Evolutionary conservation across 805 yeast species (phyloP).

Genomic region (Ogataea degrootiae): DNA sequence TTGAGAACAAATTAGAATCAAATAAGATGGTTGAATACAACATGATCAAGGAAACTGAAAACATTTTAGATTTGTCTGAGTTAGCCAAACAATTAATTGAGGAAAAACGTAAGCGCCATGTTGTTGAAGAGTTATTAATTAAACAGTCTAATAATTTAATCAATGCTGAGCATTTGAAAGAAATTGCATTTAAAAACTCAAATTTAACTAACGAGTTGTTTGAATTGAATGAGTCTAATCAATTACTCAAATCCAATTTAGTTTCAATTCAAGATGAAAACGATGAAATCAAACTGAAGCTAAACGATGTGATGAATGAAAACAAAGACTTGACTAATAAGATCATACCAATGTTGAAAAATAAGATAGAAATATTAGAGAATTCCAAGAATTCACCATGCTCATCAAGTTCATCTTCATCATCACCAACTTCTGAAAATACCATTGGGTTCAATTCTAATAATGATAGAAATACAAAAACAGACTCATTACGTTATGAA

Average conservation of each 20-base stretch:
- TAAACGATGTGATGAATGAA: constrained; percentile 36
- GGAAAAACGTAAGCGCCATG: constrained; percentile 60
- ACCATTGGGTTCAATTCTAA: constrained; percentile 18
- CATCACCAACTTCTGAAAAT: constrained; percentile 1
- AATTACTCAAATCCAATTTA: constrained; percentile 43
- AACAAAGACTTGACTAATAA: constrained; percentile 38
- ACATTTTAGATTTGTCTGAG: constrained; percentile 41
- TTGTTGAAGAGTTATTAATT: constrained; percentile 67
- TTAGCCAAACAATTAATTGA: constrained; percentile 54
- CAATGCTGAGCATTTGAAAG: constrained; percentile 40
- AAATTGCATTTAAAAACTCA: constrained; percentile 52
- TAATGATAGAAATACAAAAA: no score
- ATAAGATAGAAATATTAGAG: constrained; percentile 33
- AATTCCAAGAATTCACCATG: constrained; percentile 21
- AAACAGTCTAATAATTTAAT: constrained; percentile 34
- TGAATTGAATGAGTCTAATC: constrained; percentile 43
- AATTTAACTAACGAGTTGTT: constrained; percentile 44
- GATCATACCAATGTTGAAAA: constrained; percentile 43
- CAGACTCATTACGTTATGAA: constrained; percentile 7
- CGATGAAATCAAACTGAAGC: constrained; percentile 33
- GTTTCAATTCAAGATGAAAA: constrained; percentile 35
- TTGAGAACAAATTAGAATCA: constrained; percentile 41
- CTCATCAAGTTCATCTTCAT: constrained; percentile 5
- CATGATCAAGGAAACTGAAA: constrained; percentile 32
- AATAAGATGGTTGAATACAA: constrained; percentile 3